Base-by-base conservation (phyloP, 1,139 yeast species). In the Komagataea norvegica region DNA sequence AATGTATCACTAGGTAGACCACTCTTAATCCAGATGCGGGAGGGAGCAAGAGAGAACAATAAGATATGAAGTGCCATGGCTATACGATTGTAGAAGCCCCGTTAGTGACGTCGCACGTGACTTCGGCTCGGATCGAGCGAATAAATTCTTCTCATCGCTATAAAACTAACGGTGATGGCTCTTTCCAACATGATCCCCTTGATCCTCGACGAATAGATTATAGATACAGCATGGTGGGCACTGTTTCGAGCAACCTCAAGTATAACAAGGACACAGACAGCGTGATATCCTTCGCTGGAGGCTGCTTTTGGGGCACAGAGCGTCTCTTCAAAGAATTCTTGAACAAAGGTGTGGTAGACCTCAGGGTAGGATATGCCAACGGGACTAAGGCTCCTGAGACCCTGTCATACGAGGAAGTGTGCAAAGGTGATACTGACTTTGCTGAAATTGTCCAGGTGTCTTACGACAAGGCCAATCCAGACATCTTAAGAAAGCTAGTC, bases 251-350 rank as follows among this genome's bases (percentile, higher is more conserved):
- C 5, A 26, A 26, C 6, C 45, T 68, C 17, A 64, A 60, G 42
- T 60, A 44, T 36, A 57, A 58, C 19, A 56, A 66, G 5, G 46
- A 57, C 7, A 55, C 58, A 6, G 63, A 79, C 33, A 65, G 70
- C 44, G 47, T 77, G 18, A 57, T 78, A 35, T 79, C 86, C 0
- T 61, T 80, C 23, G 87, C 84, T 2, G 86, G 83, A 3, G 89
- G 91, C 3, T 88, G 96, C 57, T 88, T 87, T 67, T 88, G 96
- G 96, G 95, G 95, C 11, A 85, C 83, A 6, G 96, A 89, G 55
- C 80, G 80, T 51, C 77, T 87, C 20, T 87, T 74, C 64, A 81
- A 81, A 54, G 73, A 81, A 45, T 81, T 79, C 48, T 59, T 57
- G 8, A 55, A 62, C 37, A 76, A 74, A 53, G 87, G 86, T 6